Base-by-base conservation (phyloP, 1,284 basidiomycete genomes). In the Cerrena zonata region DNA sequence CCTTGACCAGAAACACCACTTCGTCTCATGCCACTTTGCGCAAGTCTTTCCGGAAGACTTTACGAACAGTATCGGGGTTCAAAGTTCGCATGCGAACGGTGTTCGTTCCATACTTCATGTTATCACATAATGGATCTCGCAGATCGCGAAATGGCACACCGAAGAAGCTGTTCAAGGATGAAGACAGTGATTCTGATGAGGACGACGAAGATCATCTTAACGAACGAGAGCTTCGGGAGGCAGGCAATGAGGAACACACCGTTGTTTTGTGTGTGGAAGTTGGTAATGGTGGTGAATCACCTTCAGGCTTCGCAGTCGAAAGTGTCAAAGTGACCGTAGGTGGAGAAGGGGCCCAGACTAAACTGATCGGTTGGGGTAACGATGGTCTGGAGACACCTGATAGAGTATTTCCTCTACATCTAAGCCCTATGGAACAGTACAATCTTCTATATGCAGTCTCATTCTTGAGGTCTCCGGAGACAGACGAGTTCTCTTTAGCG, bases 1-100 rank as follows among this genome's bases (percentile, higher is more conserved):
- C 5, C 56, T 61, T 15, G 50, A 57, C 40, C 53, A 58, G 1
- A 24, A 56, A 13, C 36, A 75, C 2, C 74, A 22, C 38, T n/a
- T 21, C 26, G 19, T 24, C 47, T 4, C 51, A 76, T 41, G 76
- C 84, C 1, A 86, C 88, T 0, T 69, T 94, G 11, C 83, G 89
- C 44, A 92, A 91, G 65, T 89, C 89, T 1, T 93, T 83, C 66
- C 78, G 91, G n/a, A 85, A 87, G 58, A 84, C 86, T 1, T 66
- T 94, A 13, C 73, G 74, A 41, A 85, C 88, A 0, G 82, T 85
- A 2, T 88, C 88, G 13, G 91, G 90, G 1, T 86, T 94, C 64
- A 78, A 82, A 22, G 87, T 94, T 18, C 82, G 91, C 27, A 93
- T 94, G 90, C 79, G 90, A 19, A 92, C 90, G 0, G 82, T 91